Evolutionary conservation across 768 basidiomycete species (phyloP), one percentile per base, ranked within the genome.

Genomic region (Lentinula aciculospora): DNA sequence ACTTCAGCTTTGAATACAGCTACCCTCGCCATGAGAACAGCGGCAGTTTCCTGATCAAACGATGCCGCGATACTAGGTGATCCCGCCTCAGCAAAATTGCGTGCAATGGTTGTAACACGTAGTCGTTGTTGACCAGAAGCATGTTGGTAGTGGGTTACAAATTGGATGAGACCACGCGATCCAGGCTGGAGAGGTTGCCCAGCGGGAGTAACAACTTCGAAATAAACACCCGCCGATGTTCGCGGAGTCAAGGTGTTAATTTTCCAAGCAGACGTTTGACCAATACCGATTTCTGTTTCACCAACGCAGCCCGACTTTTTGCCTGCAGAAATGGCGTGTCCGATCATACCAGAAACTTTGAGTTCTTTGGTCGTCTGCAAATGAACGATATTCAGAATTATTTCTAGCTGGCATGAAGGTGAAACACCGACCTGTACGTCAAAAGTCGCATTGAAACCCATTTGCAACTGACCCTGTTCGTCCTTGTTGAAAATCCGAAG

Each of bases 1-100:
- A 98, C 94, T 74, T 98, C 97, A 25, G 97, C 96, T 72, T 98
- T 98, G 83, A 98, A 98, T 7, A 98, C 94, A 0, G 97, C 95
- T 70, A 99, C 98, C 62, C 97, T 84, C 10, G 97, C 92, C 96
- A 99, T 98, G 64, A 99, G 76, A 7, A 98, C 96, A 0, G 97
- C 96, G 2, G 96, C 89, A 0, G 95, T 92, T 75, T 99, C 97
- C 68, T 99, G 97, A 72, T 99, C 97, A 69, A 98, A 98, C 8
- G 92, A 92, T 2, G 87, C 86, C 1, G 94, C 92, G 61, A 98
- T 93, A 65, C 83, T 86, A 0, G 94, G 92, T 4, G 94, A 92
- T n/a, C 94, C 95, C 0, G 95, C 92, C 67, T 98, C 97, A 6
- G 94, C 95, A 71, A 98, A 99, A 71, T 92, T 94, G 56, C 97